Conservation (phyloP, 192 early-diverging fungal species). For the Fimicolochytrium jonesii region DNA sequence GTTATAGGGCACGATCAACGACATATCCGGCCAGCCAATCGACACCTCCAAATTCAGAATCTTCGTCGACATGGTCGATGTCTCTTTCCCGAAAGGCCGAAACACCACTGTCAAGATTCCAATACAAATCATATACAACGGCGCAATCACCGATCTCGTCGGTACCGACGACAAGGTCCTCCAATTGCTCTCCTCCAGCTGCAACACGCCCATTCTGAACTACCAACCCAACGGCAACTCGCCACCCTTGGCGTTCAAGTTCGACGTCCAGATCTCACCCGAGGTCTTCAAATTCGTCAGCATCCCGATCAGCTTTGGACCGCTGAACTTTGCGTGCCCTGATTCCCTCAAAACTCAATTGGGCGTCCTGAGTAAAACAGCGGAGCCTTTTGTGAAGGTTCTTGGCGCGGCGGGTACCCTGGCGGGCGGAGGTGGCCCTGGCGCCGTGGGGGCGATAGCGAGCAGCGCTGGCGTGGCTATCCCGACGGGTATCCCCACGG, state of each 20-base stretch:
- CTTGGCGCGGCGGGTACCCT: too few species aligned
- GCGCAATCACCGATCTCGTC: constrained; percentile 2
- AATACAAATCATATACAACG: constrained; percentile 1
- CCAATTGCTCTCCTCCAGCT: constrained; percentile 9
- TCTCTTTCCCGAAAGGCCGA: constrained; percentile 7
- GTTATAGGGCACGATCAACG: neutral
- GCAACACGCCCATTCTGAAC: neutral
- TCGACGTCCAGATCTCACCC: constrained; percentile 7
- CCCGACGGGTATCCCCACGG: too few species aligned
- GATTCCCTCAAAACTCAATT: too few species aligned
- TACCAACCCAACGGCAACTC: neutral
- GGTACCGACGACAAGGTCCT: constrained; percentile 4
- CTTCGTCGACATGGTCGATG: constrained; percentile 1
- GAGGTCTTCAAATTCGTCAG: neutral
- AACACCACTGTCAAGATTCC: constrained; percentile 16
- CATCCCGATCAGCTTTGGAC: constrained; percentile 7
- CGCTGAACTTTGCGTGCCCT: constrained; percentile 10
- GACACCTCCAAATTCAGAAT: neutral
- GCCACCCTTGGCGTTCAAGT: constrained; percentile 5
- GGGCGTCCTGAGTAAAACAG: too few species aligned
- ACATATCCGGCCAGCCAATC: neutral
- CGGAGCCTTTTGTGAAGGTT: too few species aligned
- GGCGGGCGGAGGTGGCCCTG: too few species aligned
- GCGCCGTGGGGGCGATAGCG: too few species aligned
- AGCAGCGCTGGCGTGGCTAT: too few species aligned